Evolutionary conservation across 2,329 filamentous ascomycete species (phyloP).

Genomic region (Colletotrichum siamense): DNA sequence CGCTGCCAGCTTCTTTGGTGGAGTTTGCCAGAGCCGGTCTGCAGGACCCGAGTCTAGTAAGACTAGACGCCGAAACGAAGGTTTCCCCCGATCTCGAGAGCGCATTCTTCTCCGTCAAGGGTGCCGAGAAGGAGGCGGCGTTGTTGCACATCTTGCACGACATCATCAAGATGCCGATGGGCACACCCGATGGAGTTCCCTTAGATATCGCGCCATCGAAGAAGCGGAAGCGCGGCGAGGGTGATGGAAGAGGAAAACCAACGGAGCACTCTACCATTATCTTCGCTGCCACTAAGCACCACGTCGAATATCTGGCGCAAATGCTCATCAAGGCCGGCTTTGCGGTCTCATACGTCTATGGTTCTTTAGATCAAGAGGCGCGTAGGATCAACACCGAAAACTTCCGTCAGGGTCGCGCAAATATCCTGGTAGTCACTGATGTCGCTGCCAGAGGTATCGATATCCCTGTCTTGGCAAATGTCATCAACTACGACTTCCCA

Average conservation of each 20-base stretch:
- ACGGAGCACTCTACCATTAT: conserved; percentile 93
- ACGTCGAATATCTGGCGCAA: conserved; percentile 89
- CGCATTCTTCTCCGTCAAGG: conserved; percentile 93
- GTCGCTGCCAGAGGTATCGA: conserved; percentile 97
- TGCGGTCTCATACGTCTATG: conserved; percentile 92
- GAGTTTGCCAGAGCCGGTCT: conserved; percentile 94
- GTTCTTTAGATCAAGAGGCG: conserved; percentile 91
- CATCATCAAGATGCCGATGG: conserved; percentile 88
- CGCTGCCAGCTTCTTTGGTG: conserved; percentile 89
- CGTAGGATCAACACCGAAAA: conserved; percentile 91
- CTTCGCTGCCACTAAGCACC: conserved; percentile 94
- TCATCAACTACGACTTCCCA: conserved; percentile 98
- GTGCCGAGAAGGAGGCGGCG: conserved; percentile 91
- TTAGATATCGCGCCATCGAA: conserved; percentile 58
- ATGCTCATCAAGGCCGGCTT: conserved; percentile 85
- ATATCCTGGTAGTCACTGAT: conserved; percentile 94
- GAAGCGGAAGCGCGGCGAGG: conserved; percentile 72
- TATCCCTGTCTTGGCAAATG: conserved; percentile 93
- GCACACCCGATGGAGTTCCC: conserved; percentile 56
- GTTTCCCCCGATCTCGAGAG: conserved; percentile 95
- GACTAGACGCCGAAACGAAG: conserved; percentile 93
- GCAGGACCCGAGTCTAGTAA: conserved; percentile 88
- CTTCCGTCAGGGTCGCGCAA: conserved; percentile 83
- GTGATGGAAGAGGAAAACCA: conserved; percentile 69
- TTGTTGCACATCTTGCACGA: conserved; percentile 88